Conservation (phyloP, 78 protist species). For the Dictyostelium discoideum region DNA sequence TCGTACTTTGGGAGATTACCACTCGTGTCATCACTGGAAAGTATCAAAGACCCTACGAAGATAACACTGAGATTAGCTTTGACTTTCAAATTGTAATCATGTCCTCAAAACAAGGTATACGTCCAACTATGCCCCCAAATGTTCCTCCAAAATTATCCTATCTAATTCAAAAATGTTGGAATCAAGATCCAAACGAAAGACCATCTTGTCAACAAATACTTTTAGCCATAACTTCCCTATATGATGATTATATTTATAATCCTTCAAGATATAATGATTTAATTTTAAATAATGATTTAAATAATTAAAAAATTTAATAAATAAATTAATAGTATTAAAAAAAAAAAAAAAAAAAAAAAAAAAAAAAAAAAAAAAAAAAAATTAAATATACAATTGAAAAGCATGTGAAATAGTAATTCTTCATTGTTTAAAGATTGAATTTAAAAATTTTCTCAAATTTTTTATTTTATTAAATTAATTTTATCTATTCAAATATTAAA, state of each 20-base stretch:
- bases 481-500: no score
- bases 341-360: background rate
- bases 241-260: conserved; percentile 31
- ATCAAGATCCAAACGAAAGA: conserved; percentile 55
- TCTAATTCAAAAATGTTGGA: conserved; percentile 60
- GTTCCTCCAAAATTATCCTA: conserved; percentile 42
- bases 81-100: conserved; percentile 73
- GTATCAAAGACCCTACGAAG: conserved; percentile 76
- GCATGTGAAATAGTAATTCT: no score
- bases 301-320: background rate
- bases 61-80: conserved; percentile 48
- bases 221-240: conserved; percentile 25
- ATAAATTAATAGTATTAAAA: no score
- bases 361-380: background rate
- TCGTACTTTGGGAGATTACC: conserved; percentile 74
- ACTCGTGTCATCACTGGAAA: conserved; percentile 29
- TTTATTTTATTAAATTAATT: no score
- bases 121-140: conserved; percentile 75
- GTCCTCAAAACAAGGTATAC: conserved; percentile 60
- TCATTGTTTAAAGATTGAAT: no score
- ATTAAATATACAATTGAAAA: no score
- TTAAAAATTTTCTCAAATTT: no score
- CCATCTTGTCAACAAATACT: conserved; percentile 56
- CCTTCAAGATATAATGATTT: conserved; percentile 4
- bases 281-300: conserved; percentile 1